These are phyloP conservation scores for Theobroma cacao DNA, from an alignment of 345 rosid genomes.

Conservation along the genomic window DNA sequence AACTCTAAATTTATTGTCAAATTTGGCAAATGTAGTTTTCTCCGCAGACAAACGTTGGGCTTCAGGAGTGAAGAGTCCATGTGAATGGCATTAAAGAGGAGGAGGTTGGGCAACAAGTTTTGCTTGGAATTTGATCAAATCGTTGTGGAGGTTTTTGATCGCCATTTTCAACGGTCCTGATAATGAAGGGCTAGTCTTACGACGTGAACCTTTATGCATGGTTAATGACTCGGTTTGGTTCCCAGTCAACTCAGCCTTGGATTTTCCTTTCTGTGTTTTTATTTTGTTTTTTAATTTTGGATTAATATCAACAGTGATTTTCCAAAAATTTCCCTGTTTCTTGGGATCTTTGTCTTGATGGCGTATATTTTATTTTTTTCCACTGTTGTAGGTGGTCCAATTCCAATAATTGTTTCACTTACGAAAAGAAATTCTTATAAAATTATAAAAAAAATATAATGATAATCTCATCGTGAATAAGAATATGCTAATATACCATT, in stretches of 20 bases:
- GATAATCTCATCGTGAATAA: slow-evolving; percentile 2
- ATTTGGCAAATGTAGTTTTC: not conserved
- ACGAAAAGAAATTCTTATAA: not conserved
- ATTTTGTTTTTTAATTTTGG: too few relatives aligned
- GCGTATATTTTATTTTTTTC: not conserved
- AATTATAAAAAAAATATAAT: not conserved
- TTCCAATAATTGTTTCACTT: not conserved
- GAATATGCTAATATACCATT: slow-evolving; percentile 29
- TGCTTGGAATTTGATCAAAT: not conserved
- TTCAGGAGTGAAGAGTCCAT: not conserved
- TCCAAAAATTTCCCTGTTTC: not conserved
- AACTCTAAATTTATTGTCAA: not conserved
- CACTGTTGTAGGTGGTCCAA: not conserved
- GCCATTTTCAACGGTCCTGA: not conserved
- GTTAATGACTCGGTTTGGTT: not conserved
- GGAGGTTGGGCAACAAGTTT: not conserved
- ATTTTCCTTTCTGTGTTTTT: not conserved
- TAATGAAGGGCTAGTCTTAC: not conserved
- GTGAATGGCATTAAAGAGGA: not conserved
- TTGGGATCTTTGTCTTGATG: not conserved
- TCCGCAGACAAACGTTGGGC: not conserved
- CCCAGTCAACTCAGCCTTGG: not conserved
- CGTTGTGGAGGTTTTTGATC: not conserved
- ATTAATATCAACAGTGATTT: too few relatives aligned
- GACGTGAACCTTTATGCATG: not conserved